phyloP scores from a whole-genome alignment of 2,329 filamentous ascomycete genomes.

The Ophiostoma piceae region DNA sequence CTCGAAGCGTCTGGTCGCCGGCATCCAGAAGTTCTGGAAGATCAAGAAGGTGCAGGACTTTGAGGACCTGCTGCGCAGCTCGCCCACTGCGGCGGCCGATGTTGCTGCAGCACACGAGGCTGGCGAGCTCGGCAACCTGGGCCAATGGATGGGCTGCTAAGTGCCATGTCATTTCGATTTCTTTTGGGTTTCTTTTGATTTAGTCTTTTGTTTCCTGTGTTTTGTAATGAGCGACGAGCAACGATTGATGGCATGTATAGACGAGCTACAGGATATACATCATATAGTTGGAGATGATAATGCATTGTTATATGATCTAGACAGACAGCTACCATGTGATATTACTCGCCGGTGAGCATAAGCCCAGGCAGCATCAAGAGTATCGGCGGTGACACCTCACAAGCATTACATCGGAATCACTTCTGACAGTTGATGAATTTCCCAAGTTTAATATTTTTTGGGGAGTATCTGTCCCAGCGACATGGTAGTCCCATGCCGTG shows the following conservation, averaged over 20 bases:
- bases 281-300: neutral
- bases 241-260: neutral
- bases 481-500: neutral
- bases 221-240: neutral
- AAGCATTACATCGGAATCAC: neutral
- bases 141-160: slow-evolving; percentile 26
- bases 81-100: slow-evolving; percentile 27
- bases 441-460: slow-evolving; percentile 26
- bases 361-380: too few relatives aligned
- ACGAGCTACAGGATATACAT: neutral
- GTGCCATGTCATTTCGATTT: neutral
- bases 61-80: slow-evolving; percentile 52
- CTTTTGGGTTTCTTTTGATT: neutral
- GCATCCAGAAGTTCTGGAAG: slow-evolving; percentile 69
- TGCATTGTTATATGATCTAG: neutral
- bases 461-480: neutral
- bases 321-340: too few relatives aligned
- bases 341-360: too few relatives aligned
- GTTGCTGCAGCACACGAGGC: slow-evolving; percentile 23
- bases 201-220: neutral
- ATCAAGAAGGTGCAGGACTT: slow-evolving; percentile 63
- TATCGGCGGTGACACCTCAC: neutral
- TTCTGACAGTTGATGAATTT: neutral
- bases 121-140: slow-evolving; percentile 33
- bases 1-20: slow-evolving; percentile 60